Conservation (phyloP, 148 eudicot species). For the Talinum fruticosum region DNA sequence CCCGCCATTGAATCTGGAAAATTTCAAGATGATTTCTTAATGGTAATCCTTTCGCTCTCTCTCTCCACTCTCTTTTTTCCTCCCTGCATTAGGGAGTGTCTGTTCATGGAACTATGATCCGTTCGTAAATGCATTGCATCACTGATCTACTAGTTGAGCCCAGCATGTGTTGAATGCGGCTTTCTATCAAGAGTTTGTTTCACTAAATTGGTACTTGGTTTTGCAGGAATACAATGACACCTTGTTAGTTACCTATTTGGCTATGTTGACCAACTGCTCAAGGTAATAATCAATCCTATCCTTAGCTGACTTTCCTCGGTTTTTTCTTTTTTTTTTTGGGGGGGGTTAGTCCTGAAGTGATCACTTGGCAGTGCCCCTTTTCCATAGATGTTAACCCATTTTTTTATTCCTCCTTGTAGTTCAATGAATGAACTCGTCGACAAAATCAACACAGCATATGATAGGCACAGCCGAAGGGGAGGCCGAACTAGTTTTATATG, state of each 20-base stretch:
- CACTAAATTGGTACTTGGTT: neutral
- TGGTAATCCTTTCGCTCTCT: constrained; percentile 44
- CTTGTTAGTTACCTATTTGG: constrained; percentile 70
- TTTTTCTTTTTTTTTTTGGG: no score
- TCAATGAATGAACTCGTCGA: constrained; percentile 89
- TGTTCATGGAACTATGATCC: neutral
- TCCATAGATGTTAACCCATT: neutral
- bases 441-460: constrained; percentile 82
- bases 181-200: neutral
- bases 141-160: neutral
- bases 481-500: constrained; percentile 71
- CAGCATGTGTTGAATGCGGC: neutral
- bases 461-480: constrained; percentile 75
- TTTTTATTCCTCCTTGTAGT: constrained; percentile 36
- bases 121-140: neutral
- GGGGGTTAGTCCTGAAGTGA: neutral
- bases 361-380: neutral
- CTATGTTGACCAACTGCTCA: constrained; percentile 88
- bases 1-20: constrained; percentile 87
- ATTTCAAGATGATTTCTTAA: constrained; percentile 90
- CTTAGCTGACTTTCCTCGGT: neutral
- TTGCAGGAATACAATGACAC: constrained; percentile 96
- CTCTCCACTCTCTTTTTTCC: neutral
- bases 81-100: neutral
- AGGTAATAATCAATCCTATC: constrained; percentile 44